phyloP scores from a whole-genome alignment of 805 yeast species.

The Hanseniaspora nectarophila region DNA sequence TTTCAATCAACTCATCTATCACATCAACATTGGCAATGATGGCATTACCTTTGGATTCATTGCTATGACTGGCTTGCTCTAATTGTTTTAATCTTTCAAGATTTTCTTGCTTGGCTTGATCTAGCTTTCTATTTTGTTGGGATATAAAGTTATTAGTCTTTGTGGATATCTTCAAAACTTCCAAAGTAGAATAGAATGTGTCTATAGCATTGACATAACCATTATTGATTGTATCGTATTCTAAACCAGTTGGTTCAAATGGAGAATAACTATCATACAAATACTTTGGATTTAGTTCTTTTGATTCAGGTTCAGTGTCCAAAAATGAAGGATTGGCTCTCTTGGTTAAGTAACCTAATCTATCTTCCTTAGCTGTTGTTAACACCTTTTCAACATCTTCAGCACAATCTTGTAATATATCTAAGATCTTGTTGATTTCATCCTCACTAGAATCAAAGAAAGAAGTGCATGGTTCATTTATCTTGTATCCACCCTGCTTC shows the following conservation, averaged over 20 bases:
- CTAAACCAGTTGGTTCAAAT: conserved; percentile 37
- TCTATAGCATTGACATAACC: conserved; percentile 70
- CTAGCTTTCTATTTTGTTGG: conserved; percentile 62
- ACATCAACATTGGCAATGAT: conserved; percentile 56
- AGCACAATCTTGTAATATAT: conserved; percentile 40
- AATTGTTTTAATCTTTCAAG: conserved; percentile 56
- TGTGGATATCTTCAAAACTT: conserved; percentile 64
- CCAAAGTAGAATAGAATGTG: conserved; percentile 70
- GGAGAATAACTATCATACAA: conserved; percentile 62
- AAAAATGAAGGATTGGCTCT: conserved; percentile 37
- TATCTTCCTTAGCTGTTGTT: conserved; percentile 23
- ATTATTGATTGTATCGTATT: conserved; percentile 41
- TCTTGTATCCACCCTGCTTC: conserved; percentile 35
- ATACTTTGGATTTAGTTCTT: conserved; percentile 28
- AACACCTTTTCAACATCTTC: conserved; percentile 32
- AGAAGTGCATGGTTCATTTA: conserved; percentile 31
- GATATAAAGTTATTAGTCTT: conserved; percentile 64
- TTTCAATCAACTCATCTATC: conserved; percentile 58
- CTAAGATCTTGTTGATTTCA: conserved; percentile 27
- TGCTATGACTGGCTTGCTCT: conserved; percentile 47
- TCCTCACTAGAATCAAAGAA: conserved; percentile 21
- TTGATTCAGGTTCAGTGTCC: conserved; percentile 31
- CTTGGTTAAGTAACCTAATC: conserved; percentile 52
- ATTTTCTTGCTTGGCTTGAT: conserved; percentile 64
- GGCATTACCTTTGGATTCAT: conserved; percentile 58